These are phyloP conservation scores for Rubroshorea leprosula DNA, from an alignment of 345 rosid genomes.

Conservation along the genomic window DNA sequence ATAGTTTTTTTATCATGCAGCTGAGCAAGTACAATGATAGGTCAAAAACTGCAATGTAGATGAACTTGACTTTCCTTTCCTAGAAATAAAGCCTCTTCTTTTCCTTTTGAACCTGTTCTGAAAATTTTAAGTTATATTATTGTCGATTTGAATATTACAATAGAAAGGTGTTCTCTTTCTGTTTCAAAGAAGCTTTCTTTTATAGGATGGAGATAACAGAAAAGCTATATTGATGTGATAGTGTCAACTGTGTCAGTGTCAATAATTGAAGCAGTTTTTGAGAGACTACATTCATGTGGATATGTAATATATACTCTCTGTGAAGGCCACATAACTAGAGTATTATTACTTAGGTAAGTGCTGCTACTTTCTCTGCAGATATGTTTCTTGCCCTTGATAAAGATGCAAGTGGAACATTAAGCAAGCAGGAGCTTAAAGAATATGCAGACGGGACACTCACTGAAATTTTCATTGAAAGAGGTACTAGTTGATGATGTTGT, in stretches of 20 bases:
- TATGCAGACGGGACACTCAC: constrained; percentile 97
- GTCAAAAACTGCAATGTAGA: not conserved
- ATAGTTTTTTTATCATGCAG: not conserved
- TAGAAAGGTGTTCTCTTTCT: too few relatives aligned
- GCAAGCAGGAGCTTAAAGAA: constrained; percentile 95
- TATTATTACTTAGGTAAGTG: constrained; percentile 1
- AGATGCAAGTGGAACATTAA: constrained; percentile 82
- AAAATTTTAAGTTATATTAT: not conserved
- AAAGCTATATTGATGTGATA: too few relatives aligned
- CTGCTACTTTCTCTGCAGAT: constrained; percentile 39
- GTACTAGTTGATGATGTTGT: constrained; percentile 28
- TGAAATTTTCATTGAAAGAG: constrained; percentile 91
- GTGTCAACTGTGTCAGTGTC: too few relatives aligned
- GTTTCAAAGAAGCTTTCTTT: too few relatives aligned
- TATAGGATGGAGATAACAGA: too few relatives aligned
- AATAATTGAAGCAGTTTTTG: too few relatives aligned
- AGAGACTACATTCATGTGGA: not conserved
- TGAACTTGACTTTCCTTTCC: not conserved
- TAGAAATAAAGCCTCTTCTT: constrained; percentile 1
- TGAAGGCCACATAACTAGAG: not conserved
- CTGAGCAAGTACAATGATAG: not conserved
- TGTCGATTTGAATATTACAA: not conserved
- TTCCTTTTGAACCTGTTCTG: not conserved
- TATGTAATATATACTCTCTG: not conserved
- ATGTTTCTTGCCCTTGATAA: constrained; percentile 96